Evolutionary conservation across 441 rosid genomes (phyloP).

Genomic region (Gossypium schwendimanii): DNA sequence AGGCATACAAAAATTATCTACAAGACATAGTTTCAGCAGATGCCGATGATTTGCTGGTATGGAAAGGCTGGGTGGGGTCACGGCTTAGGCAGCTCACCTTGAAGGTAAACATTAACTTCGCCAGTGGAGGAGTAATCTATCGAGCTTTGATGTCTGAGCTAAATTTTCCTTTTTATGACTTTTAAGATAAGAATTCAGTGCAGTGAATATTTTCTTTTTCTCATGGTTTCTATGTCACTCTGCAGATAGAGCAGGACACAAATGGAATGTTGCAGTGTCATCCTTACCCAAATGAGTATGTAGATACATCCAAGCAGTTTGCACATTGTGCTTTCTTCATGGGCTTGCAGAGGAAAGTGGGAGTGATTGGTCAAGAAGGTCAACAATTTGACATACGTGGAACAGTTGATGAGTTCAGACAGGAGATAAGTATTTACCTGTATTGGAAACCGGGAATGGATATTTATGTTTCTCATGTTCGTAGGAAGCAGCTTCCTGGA

Average conservation of each 20-base stretch:
- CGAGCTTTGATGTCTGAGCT: slow-evolving; percentile 3
- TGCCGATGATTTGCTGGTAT: slow-evolving; percentile 51
- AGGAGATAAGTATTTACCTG: slow-evolving; percentile 43
- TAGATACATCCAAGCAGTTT: slow-evolving; percentile 45
- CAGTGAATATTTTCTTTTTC: slow-evolving; percentile 2
- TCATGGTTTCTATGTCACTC: slow-evolving; percentile 3
- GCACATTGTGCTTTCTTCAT: slow-evolving; percentile 57
- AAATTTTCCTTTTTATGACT: not conserved
- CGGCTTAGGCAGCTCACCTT: slow-evolving; percentile 63
- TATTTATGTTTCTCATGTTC: slow-evolving; percentile 56
- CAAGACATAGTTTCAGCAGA: slow-evolving; percentile 58
- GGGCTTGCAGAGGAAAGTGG: slow-evolving; percentile 69
- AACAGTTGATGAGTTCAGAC: slow-evolving; percentile 58
- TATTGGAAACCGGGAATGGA: slow-evolving; percentile 74
- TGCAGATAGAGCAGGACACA: slow-evolving; percentile 71
- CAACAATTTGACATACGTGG: slow-evolving; percentile 69
- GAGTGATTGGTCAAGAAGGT: slow-evolving; percentile 51
- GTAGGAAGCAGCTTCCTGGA: slow-evolving; percentile 53
- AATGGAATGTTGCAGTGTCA: slow-evolving; percentile 65
- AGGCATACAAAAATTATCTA: slow-evolving; percentile 64
- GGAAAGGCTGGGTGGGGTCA: slow-evolving; percentile 83
- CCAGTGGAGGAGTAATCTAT: not conserved
- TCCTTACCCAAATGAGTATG: slow-evolving; percentile 58
- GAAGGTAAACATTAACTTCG: slow-evolving; percentile 32
- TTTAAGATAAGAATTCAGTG: not conserved